Base-by-base conservation (phyloP, 371 early-diverging fungal genomes). In the Fennellomyces sp. region DNA sequence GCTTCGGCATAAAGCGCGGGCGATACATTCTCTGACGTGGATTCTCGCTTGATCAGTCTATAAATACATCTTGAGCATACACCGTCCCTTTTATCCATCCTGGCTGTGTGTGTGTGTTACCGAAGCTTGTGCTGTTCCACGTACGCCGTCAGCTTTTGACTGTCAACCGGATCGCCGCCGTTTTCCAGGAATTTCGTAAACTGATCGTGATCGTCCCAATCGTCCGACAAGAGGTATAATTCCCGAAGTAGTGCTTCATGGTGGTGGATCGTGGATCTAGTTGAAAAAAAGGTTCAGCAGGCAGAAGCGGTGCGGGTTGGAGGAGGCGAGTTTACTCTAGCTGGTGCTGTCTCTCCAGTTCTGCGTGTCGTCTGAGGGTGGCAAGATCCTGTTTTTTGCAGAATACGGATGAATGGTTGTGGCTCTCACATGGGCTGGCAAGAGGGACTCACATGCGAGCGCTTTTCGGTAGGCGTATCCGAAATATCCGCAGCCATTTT, bases 111-210 rank as follows among this genome's bases (percentile, higher is more conserved):
- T n/a, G n/a, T n/a, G n/a, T n/a, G n/a, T n/a, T 39, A 39, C 39
- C 13, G 39, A n/a, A 39, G 48, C 27, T 76, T 67, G 49, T 70
- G 64, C 61, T 69, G 68, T 12, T 76, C 72, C 5, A 71, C 39
- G 58, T 66, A 75, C 1, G 25, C 56, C 31, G 67, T 51, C 31
- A 63, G 63, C 52, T 65, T 62, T 5, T 60, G 28, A 10, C 50
- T 23, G 48, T 72, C 64, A 3, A 61, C 27, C 17, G 52, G 36
- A 1, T 61, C 51, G 6, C 57, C 58, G 7, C 39, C 53, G 15
- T 60, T 48, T 33, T 70, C 70, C 42, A 72, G 27, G 58, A 75
- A 75, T 1, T 28, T 29, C 54, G 64, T 57, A 10, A 65, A 57
- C 29, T 61, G 56, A 15, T 69, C 62, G 13, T 41, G 45, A 47